Percentiles rank a stretch among this genome's conserved stretches.
These are phyloP conservation scores for Eucalyptus marginata DNA, from an alignment of 345 rosid species.

Conservation along the genomic window DNA sequence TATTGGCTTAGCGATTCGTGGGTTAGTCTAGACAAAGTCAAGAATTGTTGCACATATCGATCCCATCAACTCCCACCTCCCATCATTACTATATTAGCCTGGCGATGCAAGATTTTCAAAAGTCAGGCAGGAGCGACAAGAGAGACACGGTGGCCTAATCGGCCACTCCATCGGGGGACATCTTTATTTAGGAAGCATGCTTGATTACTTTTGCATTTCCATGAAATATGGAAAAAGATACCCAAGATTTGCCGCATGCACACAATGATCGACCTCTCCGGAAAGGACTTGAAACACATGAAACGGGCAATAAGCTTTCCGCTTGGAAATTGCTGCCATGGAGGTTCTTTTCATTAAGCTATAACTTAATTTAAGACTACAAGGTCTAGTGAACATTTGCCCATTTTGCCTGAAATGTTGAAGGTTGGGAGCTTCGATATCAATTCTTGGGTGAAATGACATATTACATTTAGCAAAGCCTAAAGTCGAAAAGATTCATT, in stretches of 20 bases:
- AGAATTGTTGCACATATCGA: background rate
- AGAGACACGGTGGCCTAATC: background rate
- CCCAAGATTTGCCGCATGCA: background rate
- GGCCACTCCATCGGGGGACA: background rate
- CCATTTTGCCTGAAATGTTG: background rate
- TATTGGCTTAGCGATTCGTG: background rate
- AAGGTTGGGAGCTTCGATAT: background rate
- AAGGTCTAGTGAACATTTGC: background rate
- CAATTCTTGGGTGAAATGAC: background rate
- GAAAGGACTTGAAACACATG: background rate
- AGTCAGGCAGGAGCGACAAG: background rate
- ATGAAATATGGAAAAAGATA: background rate
- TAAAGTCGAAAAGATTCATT: background rate
- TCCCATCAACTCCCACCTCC: background rate
- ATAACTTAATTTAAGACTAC: background rate
- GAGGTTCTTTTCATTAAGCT: background rate
- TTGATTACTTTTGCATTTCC: background rate
- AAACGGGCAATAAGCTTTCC: background rate
- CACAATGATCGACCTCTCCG: background rate
- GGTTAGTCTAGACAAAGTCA: background rate
- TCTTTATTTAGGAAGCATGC: background rate
- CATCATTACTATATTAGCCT: background rate
- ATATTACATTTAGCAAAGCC: background rate
- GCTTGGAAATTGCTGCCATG: background rate
- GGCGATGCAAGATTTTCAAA: background rate